Conservation (phyloP, 208 protist species). For the Novymonas esmeraldas region DNA sequence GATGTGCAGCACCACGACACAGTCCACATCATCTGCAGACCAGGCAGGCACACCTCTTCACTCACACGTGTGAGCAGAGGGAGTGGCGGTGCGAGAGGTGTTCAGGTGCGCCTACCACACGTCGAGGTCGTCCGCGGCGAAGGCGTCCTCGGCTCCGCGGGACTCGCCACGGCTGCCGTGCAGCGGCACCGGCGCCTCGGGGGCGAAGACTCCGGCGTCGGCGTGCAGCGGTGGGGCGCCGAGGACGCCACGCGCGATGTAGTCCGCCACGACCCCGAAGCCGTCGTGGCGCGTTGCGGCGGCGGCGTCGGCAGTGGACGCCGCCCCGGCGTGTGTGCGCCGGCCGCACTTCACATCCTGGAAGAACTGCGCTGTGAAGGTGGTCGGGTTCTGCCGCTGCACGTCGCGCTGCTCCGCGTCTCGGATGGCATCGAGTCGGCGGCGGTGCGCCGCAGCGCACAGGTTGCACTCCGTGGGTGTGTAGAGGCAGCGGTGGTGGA, state of each 20-base stretch:
- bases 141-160: slow-evolving; percentile 1
- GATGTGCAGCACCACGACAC: too few relatives aligned
- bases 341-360: slow-evolving; percentile 15
- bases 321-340: background rate
- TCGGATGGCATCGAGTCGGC: slow-evolving; percentile 26
- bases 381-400: slow-evolving; percentile 22
- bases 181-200: slow-evolving; percentile 4
- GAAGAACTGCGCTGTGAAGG: slow-evolving; percentile 27
- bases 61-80: too few relatives aligned
- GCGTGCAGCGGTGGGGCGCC: slow-evolving; percentile 16
- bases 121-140: slow-evolving; percentile 3
- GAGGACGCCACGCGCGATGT: slow-evolving; percentile 62
- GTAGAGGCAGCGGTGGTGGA: slow-evolving; percentile 91
- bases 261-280: slow-evolving; percentile 91
- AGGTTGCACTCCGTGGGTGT: slow-evolving; percentile 63
- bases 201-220: slow-evolving; percentile 12
- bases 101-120: slow-evolving; percentile 14
- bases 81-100: background rate
- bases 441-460: slow-evolving; percentile 37
- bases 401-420: slow-evolving; percentile 19
- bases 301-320: background rate
- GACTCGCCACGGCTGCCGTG: background rate
- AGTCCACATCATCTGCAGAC: too few relatives aligned
- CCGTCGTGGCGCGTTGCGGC: slow-evolving; percentile 48
- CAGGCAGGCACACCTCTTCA: too few relatives aligned